These are phyloP conservation scores for Cladophialophora bantiana DNA, from an alignment of 2,329 filamentous ascomycete species.

Conservation along the genomic window DNA sequence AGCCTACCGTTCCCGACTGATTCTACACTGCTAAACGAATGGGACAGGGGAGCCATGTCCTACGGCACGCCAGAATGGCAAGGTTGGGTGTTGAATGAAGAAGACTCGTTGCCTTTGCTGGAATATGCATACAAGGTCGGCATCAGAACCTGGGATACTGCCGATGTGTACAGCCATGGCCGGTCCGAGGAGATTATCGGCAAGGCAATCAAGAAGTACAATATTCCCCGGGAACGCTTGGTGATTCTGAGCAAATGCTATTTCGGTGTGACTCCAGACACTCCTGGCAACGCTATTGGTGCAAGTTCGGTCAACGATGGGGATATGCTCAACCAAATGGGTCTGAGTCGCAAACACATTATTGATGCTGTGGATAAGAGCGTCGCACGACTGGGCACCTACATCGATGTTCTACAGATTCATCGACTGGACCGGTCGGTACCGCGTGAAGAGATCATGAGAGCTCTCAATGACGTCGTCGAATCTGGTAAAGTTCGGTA, in stretches of 20 bases:
- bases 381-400: conserved; percentile 53
- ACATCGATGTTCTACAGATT: conserved; percentile 60
- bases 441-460: conserved; percentile 59
- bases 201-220: conserved; percentile 66
- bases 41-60: conserved; percentile 51
- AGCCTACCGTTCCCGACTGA: neutral
- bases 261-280: conserved; percentile 47
- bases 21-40: neutral
- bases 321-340: conserved; percentile 49
- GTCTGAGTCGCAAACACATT: conserved; percentile 66
- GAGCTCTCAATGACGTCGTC: conserved; percentile 53
- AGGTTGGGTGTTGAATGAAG: conserved; percentile 40
- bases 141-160: conserved; percentile 44
- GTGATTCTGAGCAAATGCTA: conserved; percentile 66
- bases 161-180: conserved; percentile 44
- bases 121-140: conserved; percentile 43
- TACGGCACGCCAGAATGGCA: conserved; percentile 47
- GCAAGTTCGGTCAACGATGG: conserved; percentile 39
- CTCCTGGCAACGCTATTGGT: conserved; percentile 43
- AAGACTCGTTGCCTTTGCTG: conserved; percentile 39
- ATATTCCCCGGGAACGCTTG: conserved; percentile 63
- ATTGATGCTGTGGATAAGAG: conserved; percentile 65
- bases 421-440: conserved; percentile 54
- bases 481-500: conserved; percentile 52
- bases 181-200: conserved; percentile 50